These are phyloP conservation scores for Leccinum ochraceum DNA, from an alignment of 768 basidiomycete genomes.

Conservation along the genomic window DNA sequence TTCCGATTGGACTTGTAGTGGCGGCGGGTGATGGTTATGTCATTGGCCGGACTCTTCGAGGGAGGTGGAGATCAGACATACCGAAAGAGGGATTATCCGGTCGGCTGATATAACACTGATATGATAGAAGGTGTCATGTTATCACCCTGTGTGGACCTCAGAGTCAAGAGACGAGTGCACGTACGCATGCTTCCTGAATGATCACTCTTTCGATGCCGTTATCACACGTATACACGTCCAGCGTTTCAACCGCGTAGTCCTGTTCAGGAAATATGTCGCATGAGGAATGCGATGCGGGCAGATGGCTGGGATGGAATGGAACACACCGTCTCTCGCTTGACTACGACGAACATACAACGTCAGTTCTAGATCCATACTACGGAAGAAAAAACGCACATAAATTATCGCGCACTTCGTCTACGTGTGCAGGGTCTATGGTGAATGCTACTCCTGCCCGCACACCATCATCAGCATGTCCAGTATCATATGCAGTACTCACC, in stretches of 20 bases:
- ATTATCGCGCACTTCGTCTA: slow-evolving; percentile 75
- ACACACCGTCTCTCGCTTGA: slow-evolving; percentile 79
- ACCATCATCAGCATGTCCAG: not conserved
- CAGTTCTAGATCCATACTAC: not conserved
- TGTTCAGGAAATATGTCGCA: slow-evolving; percentile 26
- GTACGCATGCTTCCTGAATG: slow-evolving; percentile 36
- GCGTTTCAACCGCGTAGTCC: slow-evolving; percentile 83
- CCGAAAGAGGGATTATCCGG: slow-evolving; percentile 90
- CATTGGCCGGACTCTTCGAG: no score
- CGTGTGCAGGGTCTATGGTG: slow-evolving; percentile 78
- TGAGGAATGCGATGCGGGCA: not conserved
- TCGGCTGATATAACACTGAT: slow-evolving; percentile 81
- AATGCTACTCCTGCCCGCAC: slow-evolving; percentile 68
- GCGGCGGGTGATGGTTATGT: slow-evolving; percentile 28
- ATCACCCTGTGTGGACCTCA: not conserved
- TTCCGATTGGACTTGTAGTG: slow-evolving; percentile 65
- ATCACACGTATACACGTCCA: slow-evolving; percentile 69
- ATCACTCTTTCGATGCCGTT: slow-evolving; percentile 53
- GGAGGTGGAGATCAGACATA: slow-evolving; percentile 33
- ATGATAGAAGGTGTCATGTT: not conserved
- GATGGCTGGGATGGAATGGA: not conserved
- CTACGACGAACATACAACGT: slow-evolving; percentile 34
- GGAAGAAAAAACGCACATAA: slow-evolving; percentile 51
- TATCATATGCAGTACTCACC: slow-evolving; percentile 42
- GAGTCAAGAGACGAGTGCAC: not conserved